Evolutionary conservation across 2,329 filamentous ascomycete genomes (phyloP), one percentile per base, ranked within the genome.

Genomic region (Fusarium sp.): DNA sequence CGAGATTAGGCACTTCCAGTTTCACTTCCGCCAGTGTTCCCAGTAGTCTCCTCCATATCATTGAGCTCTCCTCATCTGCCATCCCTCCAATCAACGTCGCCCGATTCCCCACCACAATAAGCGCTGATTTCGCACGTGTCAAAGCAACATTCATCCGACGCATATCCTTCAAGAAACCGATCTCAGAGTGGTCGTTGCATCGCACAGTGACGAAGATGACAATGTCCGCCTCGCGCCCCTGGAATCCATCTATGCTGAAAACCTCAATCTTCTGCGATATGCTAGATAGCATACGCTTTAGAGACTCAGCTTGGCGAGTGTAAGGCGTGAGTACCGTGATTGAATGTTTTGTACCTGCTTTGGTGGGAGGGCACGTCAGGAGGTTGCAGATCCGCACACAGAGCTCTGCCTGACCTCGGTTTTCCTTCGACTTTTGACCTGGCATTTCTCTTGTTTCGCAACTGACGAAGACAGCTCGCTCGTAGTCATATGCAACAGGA

Each of bases 261-360:
- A 82, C 73, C 49, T 80, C 74, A 3, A 82, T 68, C 26, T 73
- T 65, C 0, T 37, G n/a, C 1, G 74, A 41, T n/a, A 77, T 60
- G 3, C 62, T 60, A 11, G 70, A 47, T 1, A 74, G 57, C 8
- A 73, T 57, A 8, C 55, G 62, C 46, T 69, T 73, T 5, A 82
- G 74, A 2, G 77, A 49, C 3, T 79, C 76, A 5, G 66, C 75
- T 69, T 83, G 80, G 2, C 75, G 73, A 2, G 74, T 77, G 54
- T 83, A 83, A 2, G 80, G 81, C 2, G 81, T 82, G 5, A 83
- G 62, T 2, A 83, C 76, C 9, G 75, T 78, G 30, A 83, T 78
- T 10, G 74, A 76, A 9, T 67, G 62, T 1, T 26, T 3, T 3
- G 9, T 9, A 5, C 0, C 7, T 23, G n/a, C 26, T 3, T 46